A percentile compares a stretch with the other conserved stretches of the same genome.
phyloP scores from a whole-genome alignment of 768 basidiomycete genomes.

The Termitomyces sp. region DNA sequence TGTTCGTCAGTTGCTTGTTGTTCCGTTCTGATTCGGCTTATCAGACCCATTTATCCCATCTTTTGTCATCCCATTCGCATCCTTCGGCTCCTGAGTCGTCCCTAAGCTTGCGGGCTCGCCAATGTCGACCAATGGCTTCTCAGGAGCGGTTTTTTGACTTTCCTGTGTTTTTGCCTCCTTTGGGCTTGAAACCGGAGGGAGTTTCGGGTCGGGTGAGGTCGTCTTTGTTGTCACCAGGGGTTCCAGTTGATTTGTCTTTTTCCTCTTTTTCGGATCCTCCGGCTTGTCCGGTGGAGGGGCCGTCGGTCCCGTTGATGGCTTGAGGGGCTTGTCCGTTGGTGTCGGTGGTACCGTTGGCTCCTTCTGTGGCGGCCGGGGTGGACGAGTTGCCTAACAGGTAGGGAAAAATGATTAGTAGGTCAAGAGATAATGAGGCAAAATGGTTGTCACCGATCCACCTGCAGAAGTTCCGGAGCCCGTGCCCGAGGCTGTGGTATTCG shows the following conservation, averaged over 20 bases:
- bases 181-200: neutral
- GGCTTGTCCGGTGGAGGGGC: neutral
- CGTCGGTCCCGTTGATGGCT: neutral
- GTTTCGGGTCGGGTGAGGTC: neutral
- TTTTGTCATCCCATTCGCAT: neutral
- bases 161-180: neutral
- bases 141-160: neutral
- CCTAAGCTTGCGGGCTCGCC: neutral
- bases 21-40: neutral
- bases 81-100: neutral
- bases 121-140: constrained; percentile 1
- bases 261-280: neutral
- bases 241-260: neutral
- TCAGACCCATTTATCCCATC: neutral
- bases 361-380: neutral
- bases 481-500: neutral
- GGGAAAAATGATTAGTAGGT: constrained; percentile 5
- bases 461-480: constrained; percentile 6
- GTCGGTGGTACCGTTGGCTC: neutral
- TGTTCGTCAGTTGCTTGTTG: neutral
- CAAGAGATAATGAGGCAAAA: constrained; percentile 1
- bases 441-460: constrained; percentile 18
- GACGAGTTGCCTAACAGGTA: neutral
- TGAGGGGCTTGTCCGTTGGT: neutral
- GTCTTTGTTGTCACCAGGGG: neutral